A percentile compares a stretch with the other conserved stretches of the same genome.
Evolutionary conservation across 2,329 filamentous ascomycete species (phyloP).

Genomic region (Neonectria hederae): DNA sequence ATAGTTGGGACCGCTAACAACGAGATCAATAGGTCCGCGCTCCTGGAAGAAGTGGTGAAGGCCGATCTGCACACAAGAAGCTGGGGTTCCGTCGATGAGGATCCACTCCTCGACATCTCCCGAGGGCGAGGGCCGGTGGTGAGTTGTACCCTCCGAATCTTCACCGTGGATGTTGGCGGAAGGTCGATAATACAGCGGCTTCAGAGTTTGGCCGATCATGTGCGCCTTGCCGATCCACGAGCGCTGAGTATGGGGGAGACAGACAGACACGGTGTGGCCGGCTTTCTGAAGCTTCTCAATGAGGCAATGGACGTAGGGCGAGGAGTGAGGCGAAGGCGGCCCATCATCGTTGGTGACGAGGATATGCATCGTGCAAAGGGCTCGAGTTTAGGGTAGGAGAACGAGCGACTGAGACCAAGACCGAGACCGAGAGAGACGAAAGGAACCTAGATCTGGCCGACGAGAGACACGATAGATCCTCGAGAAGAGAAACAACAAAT

Average conservation of each 20-base stretch:
- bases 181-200: constrained; percentile 83
- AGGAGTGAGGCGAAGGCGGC: constrained; percentile 79
- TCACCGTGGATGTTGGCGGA: constrained; percentile 53
- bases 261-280: constrained; percentile 89
- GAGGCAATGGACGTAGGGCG: constrained; percentile 81
- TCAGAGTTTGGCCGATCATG: constrained; percentile 88
- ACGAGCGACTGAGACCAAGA: neutral
- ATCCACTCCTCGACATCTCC: constrained; percentile 79
- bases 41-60: constrained; percentile 82
- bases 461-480: neutral
- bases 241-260: constrained; percentile 88
- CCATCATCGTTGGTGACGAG: constrained; percentile 83
- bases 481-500: neutral
- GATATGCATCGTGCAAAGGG: constrained; percentile 64
- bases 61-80: constrained; percentile 83
- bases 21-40: constrained; percentile 76
- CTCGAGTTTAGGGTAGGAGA: neutral
- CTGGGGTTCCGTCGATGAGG: constrained; percentile 82
- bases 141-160: constrained; percentile 70
- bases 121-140: constrained; percentile 64
- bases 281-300: constrained; percentile 75
- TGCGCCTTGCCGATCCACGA: constrained; percentile 99
- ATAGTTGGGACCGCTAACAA: constrained; percentile 84
- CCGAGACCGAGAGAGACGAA: neutral
- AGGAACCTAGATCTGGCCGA: neutral